Percentiles rank a stretch among this genome's conserved stretches.
Evolutionary conservation across 805 yeast species (phyloP).

Genomic region (Ogataea pini): DNA sequence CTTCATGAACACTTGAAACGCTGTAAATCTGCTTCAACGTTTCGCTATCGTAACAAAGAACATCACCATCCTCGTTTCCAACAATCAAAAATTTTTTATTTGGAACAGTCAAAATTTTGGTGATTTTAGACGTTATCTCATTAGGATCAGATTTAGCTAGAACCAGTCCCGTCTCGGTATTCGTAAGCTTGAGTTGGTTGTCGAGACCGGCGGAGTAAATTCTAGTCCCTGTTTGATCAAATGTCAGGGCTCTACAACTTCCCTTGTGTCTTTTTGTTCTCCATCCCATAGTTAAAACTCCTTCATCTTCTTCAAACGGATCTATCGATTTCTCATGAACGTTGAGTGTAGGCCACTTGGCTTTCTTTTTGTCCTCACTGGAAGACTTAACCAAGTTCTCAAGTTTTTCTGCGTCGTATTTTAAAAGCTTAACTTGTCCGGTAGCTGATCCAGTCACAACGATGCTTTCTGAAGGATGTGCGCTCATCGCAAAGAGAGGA

Average conservation of each 20-base stretch:
- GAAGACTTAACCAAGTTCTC: constrained; percentile 32
- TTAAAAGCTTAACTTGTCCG: constrained; percentile 68
- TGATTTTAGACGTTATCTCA: constrained; percentile 28
- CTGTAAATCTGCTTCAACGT: constrained; percentile 47
- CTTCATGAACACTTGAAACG: constrained; percentile 65
- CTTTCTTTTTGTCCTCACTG: constrained; percentile 26
- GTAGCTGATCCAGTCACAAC: constrained; percentile 75
- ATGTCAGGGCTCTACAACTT: constrained; percentile 72
- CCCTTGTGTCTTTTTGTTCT: constrained; percentile 88
- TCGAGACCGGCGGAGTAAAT: constrained; percentile 80
- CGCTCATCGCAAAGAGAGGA: constrained; percentile 73
- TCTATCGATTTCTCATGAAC: constrained; percentile 24
- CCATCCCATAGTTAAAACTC: constrained; percentile 55
- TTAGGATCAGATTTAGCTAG: constrained; percentile 44
- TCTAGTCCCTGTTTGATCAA: constrained; percentile 61
- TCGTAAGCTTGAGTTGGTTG: constrained; percentile 72
- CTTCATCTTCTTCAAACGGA: constrained; percentile 23
- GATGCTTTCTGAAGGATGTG: constrained; percentile 73
- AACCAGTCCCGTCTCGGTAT: constrained; percentile 74
- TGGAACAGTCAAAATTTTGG: constrained; percentile 47
- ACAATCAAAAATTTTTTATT: constrained; percentile 52
- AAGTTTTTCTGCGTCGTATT: constrained; percentile 54
- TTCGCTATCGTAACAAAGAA: constrained; percentile 62
- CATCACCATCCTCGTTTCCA: constrained; percentile 70
- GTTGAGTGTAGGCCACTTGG: constrained; percentile 36